These are phyloP conservation scores for Solanum sejunctum DNA, from an alignment of 257 asterid species.

Conservation along the genomic window DNA sequence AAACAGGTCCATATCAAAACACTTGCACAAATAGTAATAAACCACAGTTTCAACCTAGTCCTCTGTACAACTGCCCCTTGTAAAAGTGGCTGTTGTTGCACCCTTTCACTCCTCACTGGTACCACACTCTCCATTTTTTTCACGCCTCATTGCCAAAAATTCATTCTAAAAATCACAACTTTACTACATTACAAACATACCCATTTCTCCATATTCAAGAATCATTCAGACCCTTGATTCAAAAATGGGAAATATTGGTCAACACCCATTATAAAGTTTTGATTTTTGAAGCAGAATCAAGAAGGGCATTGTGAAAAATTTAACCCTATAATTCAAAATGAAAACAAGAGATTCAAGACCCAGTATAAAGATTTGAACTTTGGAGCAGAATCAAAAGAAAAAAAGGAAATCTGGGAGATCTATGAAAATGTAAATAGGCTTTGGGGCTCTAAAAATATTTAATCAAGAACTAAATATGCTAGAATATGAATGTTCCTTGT, in stretches of 20 bases:
- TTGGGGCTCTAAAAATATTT: background rate
- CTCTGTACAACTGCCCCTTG: constrained; percentile 55
- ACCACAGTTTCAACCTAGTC: constrained; percentile 70
- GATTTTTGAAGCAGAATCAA: background rate
- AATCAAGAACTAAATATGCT: background rate
- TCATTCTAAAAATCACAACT: constrained; percentile 9
- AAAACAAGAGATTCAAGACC: too few relatives aligned
- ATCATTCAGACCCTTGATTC: background rate
- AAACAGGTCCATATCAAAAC: constrained; percentile 84
- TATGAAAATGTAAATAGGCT: background rate
- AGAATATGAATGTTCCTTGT: background rate
- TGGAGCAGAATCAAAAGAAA: background rate
- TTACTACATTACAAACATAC: background rate
- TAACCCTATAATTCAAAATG: background rate
- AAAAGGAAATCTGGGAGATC: background rate
- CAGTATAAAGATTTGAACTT: background rate
- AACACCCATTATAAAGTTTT: background rate
- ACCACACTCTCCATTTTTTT: constrained; percentile 15
- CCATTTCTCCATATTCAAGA: background rate
- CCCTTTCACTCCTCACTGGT: constrained; percentile 25
- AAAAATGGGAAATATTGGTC: background rate
- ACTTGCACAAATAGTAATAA: constrained; percentile 72
- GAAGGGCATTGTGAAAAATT: background rate
- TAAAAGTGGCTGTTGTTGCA: constrained; percentile 12
- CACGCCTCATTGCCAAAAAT: constrained; percentile 18